Evolutionary conservation across 2,329 filamentous ascomycete genomes (phyloP), one percentile per base, ranked within the genome.

Genomic region (Fusarium nodosum): DNA sequence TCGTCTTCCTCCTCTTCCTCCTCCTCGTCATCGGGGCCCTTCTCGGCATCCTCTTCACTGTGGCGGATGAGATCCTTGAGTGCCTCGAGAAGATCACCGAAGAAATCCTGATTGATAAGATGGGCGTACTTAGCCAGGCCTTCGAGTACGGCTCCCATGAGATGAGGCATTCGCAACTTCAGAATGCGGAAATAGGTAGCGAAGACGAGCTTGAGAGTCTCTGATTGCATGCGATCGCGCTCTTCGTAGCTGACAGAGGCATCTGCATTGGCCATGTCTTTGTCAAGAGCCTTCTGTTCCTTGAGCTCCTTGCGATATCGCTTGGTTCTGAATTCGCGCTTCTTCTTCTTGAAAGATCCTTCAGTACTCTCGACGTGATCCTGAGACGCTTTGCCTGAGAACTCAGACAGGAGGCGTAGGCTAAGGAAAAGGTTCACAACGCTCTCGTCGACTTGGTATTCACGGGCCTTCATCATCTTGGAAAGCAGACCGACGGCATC

Each of bases 81-180:
- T 1, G 94, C 95, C 80, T 98, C 96, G 13, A 99, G 87, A 31
- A 99, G 86, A 77, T 99, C 96, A 30, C 95, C 96, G 75, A 99
- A 99, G 84, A 99, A 98, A 77, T 99, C 93, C 77, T 99, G 94
- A 82, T 99, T 99, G 85, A 99, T 99, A 63, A 99, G 86, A 78
- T 97, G 96, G 5, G 94, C 91, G 77, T 97, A 99, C 77, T 94
- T 94, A 52, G 95, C 94, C 24, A 99, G 83, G 30, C 96, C 96
- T 82, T 98, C 96, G 7, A 99, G 87, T 0, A 97, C 94, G 16
- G 95, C 94, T n/a, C 96, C 96, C 93, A 97, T 98, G 20, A 99
- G 87, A 71, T 91, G 89, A 16, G 93, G 90, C 26, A 89, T 86
- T 28, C 94, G 89, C 56, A 90, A 85, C 82, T 98, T 98, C 44